Base-by-base conservation (phyloP, 495 filamentous ascomycete genomes). In the Aspergillus bertholletiae region DNA sequence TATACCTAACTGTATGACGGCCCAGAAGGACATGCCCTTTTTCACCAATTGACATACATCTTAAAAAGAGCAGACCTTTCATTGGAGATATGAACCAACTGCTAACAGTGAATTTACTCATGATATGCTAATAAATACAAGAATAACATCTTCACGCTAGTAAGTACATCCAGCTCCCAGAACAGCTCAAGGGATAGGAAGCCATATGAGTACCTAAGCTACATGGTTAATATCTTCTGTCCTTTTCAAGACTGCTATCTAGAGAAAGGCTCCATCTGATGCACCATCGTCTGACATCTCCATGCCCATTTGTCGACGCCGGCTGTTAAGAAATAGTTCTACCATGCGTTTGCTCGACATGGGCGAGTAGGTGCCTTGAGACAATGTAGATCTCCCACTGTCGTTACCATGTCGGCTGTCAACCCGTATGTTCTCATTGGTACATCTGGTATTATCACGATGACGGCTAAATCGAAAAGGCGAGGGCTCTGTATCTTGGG, bases 301-400 rank as follows among this genome's bases (percentile, higher is more conserved):
- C 22, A 51, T 34, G 12, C 62, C 72, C 52, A 74, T 75, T 32
- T 73, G 74, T 44, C 55, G 75, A 1, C 80, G 74, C 24, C 81
- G 73, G 53, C 76, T 82, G 43, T 75, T 77, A 60, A 87, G 62
- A 59, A 85, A 85, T 54, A 79, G 54, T 49, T 86, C 81, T 21
- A 85, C 82, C 79, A 86, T 84, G 51, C 65, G 73, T 59, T 80
- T 78, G 60, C 77, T 80, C 23, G 79, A 79, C 15, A 81, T 67
- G 0, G 68, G 62, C 0, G 67, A 59, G 30, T 62, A 62, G 24
- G 55, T 27, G 15, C 61, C 65, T 37, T 66, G 60, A 6, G 62
- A 20, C 13, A 61, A 57, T 28, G 58, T 56, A 34, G 64, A 64
- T 28, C 56, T 54, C 11, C 52, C 59, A 49, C 59, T 60, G 48